A percentile compares a stretch with the other conserved stretches of the same genome.
phyloP scores from a whole-genome alignment of 2,329 filamentous ascomycete genomes.

The Scytalidium sp. region DNA sequence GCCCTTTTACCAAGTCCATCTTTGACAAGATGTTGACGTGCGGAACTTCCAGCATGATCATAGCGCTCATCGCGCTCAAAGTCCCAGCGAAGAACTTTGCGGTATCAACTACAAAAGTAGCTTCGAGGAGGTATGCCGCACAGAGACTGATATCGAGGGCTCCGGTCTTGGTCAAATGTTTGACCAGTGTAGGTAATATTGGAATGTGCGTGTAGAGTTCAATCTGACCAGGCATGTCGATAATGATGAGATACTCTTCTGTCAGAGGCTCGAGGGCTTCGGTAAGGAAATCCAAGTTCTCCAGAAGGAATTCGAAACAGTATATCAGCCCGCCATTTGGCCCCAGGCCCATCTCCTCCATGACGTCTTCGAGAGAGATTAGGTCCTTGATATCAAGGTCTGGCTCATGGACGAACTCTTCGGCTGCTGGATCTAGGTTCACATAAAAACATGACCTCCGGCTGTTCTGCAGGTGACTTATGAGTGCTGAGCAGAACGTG shows the following conservation, averaged over 20 bases:
- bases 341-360: conserved; percentile 89
- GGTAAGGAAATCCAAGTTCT: conserved; percentile 89
- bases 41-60: conserved; percentile 97
- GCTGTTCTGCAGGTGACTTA: conserved; percentile 87
- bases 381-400: conserved; percentile 95
- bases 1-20: conserved; percentile 94
- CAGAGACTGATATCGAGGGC: conserved; percentile 87
- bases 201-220: conserved; percentile 98
- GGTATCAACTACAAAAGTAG: conserved; percentile 91
- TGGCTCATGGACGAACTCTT: conserved; percentile 85
- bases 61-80: conserved; percentile 94
- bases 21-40: conserved; percentile 96
- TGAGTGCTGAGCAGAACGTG: conserved; percentile 91
- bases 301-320: conserved; percentile 93
- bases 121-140: conserved; percentile 90
- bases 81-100: conserved; percentile 98
- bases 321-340: conserved; percentile 93
- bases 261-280: conserved; percentile 81
- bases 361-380: conserved; percentile 90
- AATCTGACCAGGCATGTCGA: conserved; percentile 99
- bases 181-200: conserved; percentile 80
- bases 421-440: conserved; percentile 95
- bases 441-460: conserved; percentile 96
- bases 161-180: conserved; percentile 74
- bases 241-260: conserved; percentile 95